These are phyloP conservation scores for Saccharomycopsis schoenii DNA, from an alignment of 805 yeast genomes.

Conservation along the genomic window DNA sequence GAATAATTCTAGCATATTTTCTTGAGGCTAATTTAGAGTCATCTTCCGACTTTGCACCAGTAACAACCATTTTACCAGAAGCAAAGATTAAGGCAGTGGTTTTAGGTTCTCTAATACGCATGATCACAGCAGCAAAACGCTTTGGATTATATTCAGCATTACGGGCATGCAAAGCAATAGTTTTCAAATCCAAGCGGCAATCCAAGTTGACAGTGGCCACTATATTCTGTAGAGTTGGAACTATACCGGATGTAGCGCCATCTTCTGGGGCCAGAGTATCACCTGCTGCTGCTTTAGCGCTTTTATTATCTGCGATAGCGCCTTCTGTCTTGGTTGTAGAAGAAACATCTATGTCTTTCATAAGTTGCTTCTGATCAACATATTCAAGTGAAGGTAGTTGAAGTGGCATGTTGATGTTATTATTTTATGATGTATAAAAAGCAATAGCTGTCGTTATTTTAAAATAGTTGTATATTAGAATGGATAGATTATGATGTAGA, in stretches of 20 bases:
- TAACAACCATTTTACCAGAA: slow-evolving; percentile 98
- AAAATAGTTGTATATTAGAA: background rate
- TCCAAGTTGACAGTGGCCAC: slow-evolving; percentile 97
- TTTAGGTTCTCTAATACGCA: slow-evolving; percentile 98
- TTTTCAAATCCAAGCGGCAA: slow-evolving; percentile 89
- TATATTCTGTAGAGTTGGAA: slow-evolving; percentile 87
- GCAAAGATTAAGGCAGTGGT: slow-evolving; percentile 97
- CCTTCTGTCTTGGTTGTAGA: background rate
- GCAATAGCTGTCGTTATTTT: too few relatives aligned
- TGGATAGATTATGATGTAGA: background rate
- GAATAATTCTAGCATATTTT: slow-evolving; percentile 96
- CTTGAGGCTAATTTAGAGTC: slow-evolving; percentile 97
- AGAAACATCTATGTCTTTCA: slow-evolving; percentile 3
- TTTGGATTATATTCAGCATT: slow-evolving; percentile 98
- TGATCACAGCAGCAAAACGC: slow-evolving; percentile 98
- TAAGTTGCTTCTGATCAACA: slow-evolving; percentile 12
- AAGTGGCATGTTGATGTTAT: slow-evolving; percentile 6
- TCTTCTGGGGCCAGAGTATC: slow-evolving; percentile 27
- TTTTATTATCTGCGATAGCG: background rate
- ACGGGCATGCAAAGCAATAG: slow-evolving; percentile 97
- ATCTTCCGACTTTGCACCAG: slow-evolving; percentile 98
- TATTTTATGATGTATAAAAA: background rate
- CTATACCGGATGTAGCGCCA: slow-evolving; percentile 85
- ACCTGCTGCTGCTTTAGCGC: background rate
- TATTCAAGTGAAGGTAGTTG: slow-evolving; percentile 15